Evolutionary conservation across 257 asterid species (phyloP), one percentile per base, ranked within the genome.

Genomic region (Rhazya stricta): DNA sequence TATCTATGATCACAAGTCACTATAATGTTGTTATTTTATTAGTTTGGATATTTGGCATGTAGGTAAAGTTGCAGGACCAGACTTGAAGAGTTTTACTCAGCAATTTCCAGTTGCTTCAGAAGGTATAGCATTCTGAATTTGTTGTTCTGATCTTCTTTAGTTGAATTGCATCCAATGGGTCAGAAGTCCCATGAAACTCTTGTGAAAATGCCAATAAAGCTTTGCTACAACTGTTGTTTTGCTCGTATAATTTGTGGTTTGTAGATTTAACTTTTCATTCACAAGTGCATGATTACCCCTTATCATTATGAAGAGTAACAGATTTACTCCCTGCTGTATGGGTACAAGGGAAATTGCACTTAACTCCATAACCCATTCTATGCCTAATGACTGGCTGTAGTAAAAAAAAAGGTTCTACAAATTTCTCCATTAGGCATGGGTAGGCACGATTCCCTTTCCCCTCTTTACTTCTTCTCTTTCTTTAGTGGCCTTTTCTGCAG

Each of bases 21-120:
- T 67, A 51, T 79, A 58, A 62, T 57, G 39, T 15, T 25, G n/a
- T 74, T n/a, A n/a, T 60, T 1, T 60, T 39, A 63, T 71, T 60
- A 57, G 63, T 76, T 37, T 37, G 11, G 51, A 54, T 71, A 54
- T 74, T 69, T 25, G 69, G 74, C 57, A 9, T 30, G 68, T 71
- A 89, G 98, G 94, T 77, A 88, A 91, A 86, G 86, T 82, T 78
- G 89, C 77, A 57, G 91, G 89, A 58, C 97, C 97, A 80, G 94
- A 91, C 85, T 81, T 94, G 77, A 88, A 82, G 77, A 89, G 91
- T 76, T 90, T 89, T 67, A 73, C 90, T 42, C 87, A 71, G 79
- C 98, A 94, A 79, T 88, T 94, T 74, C 90, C 92, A 61, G 72
- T 77, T 76, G 88, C 83, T 81, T 83, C 94, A 60, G 90, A 90